Conservation (phyloP, 23 red algal species). For the Gracilaria gracilis region DNA sequence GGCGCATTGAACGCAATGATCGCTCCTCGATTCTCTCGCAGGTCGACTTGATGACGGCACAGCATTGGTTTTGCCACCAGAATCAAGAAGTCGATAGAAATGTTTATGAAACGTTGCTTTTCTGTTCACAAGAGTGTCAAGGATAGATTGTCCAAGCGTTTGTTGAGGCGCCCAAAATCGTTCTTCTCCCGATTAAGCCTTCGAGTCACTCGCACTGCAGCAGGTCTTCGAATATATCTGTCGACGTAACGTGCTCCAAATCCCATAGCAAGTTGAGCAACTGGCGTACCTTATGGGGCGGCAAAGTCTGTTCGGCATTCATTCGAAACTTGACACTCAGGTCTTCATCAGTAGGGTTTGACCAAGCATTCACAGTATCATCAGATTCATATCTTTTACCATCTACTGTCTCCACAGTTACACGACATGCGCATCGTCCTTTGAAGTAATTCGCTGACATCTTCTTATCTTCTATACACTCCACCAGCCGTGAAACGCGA, state of each 20-base stretch:
- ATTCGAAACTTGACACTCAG: background rate
- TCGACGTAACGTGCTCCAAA: background rate
- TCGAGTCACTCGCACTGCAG: background rate
- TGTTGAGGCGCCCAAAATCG: too few species aligned
- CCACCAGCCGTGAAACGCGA: background rate
- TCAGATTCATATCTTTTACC: background rate
- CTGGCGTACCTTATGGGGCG: background rate
- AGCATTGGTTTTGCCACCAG: too few species aligned
- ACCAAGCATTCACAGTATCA: background rate
- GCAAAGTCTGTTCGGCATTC: background rate
- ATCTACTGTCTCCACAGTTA: background rate
- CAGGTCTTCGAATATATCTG: background rate
- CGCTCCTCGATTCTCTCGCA: too few species aligned
- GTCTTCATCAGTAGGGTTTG: background rate
- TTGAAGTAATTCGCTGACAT: background rate
- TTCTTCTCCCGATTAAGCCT: too few species aligned
- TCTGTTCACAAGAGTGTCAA: too few species aligned
- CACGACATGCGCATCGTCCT: conserved; percentile 2
- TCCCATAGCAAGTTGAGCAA: background rate
- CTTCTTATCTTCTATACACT: background rate
- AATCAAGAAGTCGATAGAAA: too few species aligned
- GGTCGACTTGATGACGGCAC: too few species aligned
- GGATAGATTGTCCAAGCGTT: too few species aligned
- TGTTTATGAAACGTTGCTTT: too few species aligned
- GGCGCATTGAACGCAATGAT: too few species aligned